Conservation (phyloP, 306 rosid species). For the Corylus heterophylla region DNA sequence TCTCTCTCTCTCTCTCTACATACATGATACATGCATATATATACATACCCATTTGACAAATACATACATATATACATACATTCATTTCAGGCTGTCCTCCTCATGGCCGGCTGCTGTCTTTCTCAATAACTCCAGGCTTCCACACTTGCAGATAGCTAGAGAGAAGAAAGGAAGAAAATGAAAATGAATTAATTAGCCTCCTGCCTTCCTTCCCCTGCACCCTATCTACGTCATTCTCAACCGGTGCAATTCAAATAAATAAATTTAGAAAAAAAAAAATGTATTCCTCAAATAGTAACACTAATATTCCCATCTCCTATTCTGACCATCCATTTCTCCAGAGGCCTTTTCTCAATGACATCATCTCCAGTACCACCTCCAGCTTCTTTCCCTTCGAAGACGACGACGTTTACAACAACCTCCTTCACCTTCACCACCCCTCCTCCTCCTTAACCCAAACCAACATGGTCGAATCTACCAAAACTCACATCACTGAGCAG, state of each 20-base stretch:
- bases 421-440: conserved; percentile 30
- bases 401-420: conserved; percentile 33
- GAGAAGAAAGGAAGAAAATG: no score
- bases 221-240: conserved; percentile 32
- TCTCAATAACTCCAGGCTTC: conserved; percentile 28
- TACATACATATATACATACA: conserved; percentile 4
- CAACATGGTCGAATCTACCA: conserved; percentile 23
- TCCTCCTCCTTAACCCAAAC: not conserved
- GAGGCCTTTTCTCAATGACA: conserved; percentile 41
- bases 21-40: not conserved
- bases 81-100: conserved; percentile 28
- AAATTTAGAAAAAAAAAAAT: not conserved
- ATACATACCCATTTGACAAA: not conserved
- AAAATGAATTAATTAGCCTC: no score
- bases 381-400: conserved; percentile 51
- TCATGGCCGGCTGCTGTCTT: conserved; percentile 53
- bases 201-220: no score
- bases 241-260: conserved; percentile 18
- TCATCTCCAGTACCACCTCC: conserved; percentile 26
- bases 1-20: conserved; percentile 26
- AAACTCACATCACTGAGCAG: conserved; percentile 19
- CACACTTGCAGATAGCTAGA: conserved; percentile 22
- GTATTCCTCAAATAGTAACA: conserved; percentile 53
- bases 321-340: conserved; percentile 43
- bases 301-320: conserved; percentile 46